phyloP scores from a whole-genome alignment of 495 filamentous ascomycete species.

The Podospora anserina region DNA sequence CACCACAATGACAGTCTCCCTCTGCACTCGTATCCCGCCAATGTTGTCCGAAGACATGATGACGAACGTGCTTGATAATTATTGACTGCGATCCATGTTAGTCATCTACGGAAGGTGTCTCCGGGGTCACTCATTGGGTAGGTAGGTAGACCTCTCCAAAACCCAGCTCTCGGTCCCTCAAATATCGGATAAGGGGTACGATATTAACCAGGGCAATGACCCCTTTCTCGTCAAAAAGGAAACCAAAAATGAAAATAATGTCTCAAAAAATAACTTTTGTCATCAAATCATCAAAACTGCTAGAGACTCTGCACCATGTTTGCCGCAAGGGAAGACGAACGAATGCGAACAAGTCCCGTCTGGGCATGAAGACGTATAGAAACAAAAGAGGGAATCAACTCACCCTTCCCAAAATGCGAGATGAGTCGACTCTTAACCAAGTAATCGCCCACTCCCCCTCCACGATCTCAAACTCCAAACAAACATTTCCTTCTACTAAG shows the following conservation, averaged over 20 bases:
- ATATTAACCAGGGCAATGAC: not conserved
- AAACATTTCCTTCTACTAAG: not conserved
- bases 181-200: not conserved
- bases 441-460: too few species aligned
- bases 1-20: not conserved
- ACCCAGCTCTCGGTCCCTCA: too few species aligned
- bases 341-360: not conserved
- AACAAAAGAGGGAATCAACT: not conserved
- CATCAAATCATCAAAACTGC: not conserved
- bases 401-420: not conserved
- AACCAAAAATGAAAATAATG: not conserved
- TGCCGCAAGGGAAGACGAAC: not conserved
- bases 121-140: not conserved
- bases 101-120: not conserved
- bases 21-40: not conserved
- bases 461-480: not conserved
- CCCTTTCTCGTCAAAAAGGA: not conserved
- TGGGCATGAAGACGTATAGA: not conserved
- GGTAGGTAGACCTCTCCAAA: too few species aligned
- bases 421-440: not conserved
- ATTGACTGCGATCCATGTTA: not conserved
- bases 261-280: not conserved
- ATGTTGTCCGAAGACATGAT: not conserved
- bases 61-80: not conserved
- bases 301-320: not conserved